Conservation (phyloP, 2,329 filamentous ascomycete genomes). For the Fusarium redolens region DNA sequence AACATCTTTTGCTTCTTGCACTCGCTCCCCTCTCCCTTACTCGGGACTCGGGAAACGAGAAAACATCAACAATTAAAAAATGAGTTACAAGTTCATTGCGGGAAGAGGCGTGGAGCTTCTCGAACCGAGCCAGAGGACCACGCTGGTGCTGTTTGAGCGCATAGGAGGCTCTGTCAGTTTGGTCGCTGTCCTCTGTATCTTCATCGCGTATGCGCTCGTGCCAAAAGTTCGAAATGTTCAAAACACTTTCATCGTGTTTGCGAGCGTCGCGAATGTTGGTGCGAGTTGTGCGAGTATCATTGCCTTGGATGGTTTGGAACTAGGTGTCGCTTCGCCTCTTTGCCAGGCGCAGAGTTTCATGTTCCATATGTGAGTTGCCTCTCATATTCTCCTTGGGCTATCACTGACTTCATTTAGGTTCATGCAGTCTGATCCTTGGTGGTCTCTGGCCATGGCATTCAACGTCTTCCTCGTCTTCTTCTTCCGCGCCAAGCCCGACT, state of each 20-base stretch:
- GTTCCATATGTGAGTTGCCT: conserved; percentile 71
- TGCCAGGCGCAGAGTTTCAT: conserved; percentile 72
- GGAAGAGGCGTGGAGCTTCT: conserved; percentile 45
- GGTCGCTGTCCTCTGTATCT: conserved; percentile 62
- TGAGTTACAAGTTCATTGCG: conserved; percentile 30
- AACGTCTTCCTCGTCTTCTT: conserved; percentile 81
- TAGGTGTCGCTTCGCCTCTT: conserved; percentile 64
- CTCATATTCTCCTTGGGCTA: conserved; percentile 56
- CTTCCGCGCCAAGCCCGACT: conserved; percentile 69
- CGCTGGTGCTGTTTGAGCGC: conserved; percentile 62
- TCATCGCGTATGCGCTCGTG: conserved; percentile 62
- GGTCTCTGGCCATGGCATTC: conserved; percentile 84
- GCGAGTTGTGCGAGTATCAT: conserved; percentile 76
- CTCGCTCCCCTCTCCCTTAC: conserved; percentile 11
- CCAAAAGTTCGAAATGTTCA: conserved; percentile 67
- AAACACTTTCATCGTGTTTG: conserved; percentile 72
- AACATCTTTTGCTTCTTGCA: conserved; percentile 1
- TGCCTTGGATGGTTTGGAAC: conserved; percentile 70
- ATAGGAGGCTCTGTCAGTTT: conserved; percentile 66
- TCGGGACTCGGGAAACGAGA: conserved; percentile 14
- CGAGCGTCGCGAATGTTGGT: conserved; percentile 68
- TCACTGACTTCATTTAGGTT: conserved; percentile 66
- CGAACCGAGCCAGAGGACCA: conserved; percentile 51
- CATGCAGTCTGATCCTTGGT: conserved; percentile 80
- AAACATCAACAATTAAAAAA: neutral